A percentile compares a stretch with the other conserved stretches of the same genome.
Conservation (phyloP, 192 early-diverging fungal genomes). For the Diversispora eburnea region DNA sequence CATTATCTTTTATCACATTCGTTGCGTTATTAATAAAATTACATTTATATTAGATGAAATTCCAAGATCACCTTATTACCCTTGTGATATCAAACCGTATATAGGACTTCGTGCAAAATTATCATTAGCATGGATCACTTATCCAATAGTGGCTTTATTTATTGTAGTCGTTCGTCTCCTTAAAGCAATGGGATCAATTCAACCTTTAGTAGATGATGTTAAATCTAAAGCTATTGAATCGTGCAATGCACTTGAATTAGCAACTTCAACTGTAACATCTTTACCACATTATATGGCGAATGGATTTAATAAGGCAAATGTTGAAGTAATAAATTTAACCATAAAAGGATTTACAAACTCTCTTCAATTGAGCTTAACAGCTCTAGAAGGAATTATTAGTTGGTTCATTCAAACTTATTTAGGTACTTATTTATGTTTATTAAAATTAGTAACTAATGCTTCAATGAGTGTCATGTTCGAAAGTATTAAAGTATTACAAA, state of each 20-base stretch:
- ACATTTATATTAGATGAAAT: not conserved
- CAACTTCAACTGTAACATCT: constrained; percentile 19
- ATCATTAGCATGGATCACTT: constrained; percentile 10
- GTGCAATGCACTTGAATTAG: constrained; percentile 18
- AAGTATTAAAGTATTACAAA: not conserved
- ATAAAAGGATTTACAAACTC: not conserved
- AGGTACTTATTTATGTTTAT: constrained; percentile 17
- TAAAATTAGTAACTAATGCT: constrained; percentile 17
- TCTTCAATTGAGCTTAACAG: constrained; percentile 1
- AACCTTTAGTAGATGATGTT: constrained; percentile 6
- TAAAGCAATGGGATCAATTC: constrained; percentile 14
- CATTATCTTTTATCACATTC: no score
- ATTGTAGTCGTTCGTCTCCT: constrained; percentile 12
- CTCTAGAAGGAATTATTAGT: constrained; percentile 15
- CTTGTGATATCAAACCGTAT: constrained; percentile 5
- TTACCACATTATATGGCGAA: constrained; percentile 27
- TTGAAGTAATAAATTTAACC: constrained; percentile 12
- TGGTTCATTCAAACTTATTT: constrained; percentile 14
- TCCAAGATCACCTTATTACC: not conserved
- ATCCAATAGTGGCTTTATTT: constrained; percentile 17
- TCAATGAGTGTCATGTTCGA: not conserved
- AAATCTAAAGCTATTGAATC: constrained; percentile 13
- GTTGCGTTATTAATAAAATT: no score
- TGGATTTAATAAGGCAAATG: constrained; percentile 24
- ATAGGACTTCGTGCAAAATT: constrained; percentile 16